Percentiles rank a stretch among this genome's conserved stretches.
Evolutionary conservation across 371 early-diverging fungal species (phyloP).

Genomic region (Mortierella sp.): DNA sequence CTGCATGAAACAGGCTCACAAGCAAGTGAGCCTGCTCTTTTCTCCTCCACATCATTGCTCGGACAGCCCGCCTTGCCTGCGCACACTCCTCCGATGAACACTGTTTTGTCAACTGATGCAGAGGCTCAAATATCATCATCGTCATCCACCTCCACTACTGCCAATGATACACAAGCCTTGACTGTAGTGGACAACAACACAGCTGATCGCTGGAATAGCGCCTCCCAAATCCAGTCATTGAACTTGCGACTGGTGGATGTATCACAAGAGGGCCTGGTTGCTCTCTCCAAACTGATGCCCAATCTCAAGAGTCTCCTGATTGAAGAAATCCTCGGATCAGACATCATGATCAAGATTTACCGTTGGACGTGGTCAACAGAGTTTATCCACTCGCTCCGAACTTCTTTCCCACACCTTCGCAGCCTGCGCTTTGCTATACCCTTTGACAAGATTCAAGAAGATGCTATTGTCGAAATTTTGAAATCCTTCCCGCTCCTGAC

Average conservation of each 20-base stretch:
- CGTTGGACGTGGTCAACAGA: constrained; percentile 42
- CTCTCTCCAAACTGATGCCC: constrained; percentile 21
- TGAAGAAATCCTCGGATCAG: constrained; percentile 43
- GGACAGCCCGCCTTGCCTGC: not conserved
- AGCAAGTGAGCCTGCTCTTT: not conserved
- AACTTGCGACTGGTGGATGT: constrained; percentile 46
- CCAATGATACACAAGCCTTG: not conserved
- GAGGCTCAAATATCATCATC: not conserved
- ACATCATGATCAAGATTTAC: constrained; percentile 51
- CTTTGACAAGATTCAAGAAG: constrained; percentile 39
- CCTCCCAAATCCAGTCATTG: constrained; percentile 24
- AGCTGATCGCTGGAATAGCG: not conserved
- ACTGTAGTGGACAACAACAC: too few relatives aligned
- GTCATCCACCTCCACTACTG: not conserved
- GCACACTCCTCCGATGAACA: not conserved
- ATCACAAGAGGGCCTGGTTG: constrained; percentile 33
- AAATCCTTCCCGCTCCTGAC: constrained; percentile 33
- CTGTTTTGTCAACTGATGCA: too few relatives aligned
- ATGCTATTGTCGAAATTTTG: constrained; percentile 39
- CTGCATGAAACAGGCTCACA: not conserved
- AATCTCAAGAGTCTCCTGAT: constrained; percentile 24
- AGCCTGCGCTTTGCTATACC: constrained; percentile 36
- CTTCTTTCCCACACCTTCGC: constrained; percentile 23
- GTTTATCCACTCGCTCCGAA: constrained; percentile 29
- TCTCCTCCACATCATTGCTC: not conserved